Base-by-base conservation (phyloP, 2,329 filamentous ascomycete genomes). In the Fusarium sp. region DNA sequence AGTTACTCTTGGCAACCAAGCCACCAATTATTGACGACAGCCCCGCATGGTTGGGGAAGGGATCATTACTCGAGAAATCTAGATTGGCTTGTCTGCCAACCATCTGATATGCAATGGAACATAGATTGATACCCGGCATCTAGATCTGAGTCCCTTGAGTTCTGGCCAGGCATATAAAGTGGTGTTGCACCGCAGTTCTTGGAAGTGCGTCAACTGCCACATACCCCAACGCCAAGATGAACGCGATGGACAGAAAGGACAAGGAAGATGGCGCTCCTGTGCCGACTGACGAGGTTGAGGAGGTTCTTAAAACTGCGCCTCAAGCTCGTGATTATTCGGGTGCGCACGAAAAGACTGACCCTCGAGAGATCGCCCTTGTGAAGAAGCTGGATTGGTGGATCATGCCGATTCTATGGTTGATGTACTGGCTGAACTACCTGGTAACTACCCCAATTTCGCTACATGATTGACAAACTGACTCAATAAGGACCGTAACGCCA, bases 381-480 rank as follows among this genome's bases (percentile, higher is more conserved):
- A 60, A 50, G 32, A 72, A 72, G 41, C 23, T 72, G 8, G 69
- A 72, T 14, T 53, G 59, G 32, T 72, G 65, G 20, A 72, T 72
- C n/a, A 68, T 72, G 63, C 78, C 78, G 0, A 80, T 78, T 54
- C 66, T 80, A 1, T 80, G 78, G 77, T 7, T 63, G 18, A 63
- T 63, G 75, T 84, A 83, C 68, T 83, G 79, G 71, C 74, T 82
- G 27, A 83, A 81, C 43, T 82, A 82, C 50, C 74, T 83, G 20
- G 65, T 60, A 8, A 32, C 30, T 3, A 30, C 8, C 12, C 5
- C 8, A 1, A 9, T 0, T 8, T 5, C 5, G 1, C 2, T 8
- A 2, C 25, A 14, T 12, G 4, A 23, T 10, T 2, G n/a, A 16
- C 3, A 20, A 1, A 23, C 21, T 62, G 40, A 62, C 40, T 7